phyloP scores from a whole-genome alignment of 331 rosid genomes.

The Erythrophleum ivorense region DNA sequence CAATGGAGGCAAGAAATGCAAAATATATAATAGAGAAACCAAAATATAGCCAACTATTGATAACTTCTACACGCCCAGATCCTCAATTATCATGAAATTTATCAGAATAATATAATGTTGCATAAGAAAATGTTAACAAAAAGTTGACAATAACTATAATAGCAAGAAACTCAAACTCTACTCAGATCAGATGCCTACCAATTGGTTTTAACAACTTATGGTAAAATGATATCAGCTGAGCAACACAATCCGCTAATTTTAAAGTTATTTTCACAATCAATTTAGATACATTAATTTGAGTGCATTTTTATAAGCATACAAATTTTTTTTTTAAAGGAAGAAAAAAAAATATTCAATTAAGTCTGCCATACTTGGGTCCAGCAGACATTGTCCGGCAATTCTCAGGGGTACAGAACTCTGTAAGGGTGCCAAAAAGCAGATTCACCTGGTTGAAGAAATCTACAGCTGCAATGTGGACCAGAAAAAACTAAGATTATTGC shows the following conservation, averaged over 20 bases:
- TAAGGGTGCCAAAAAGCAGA: slow-evolving; percentile 95
- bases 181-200: slow-evolving; percentile 1
- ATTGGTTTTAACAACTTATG: slow-evolving; percentile 14
- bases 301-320: slow-evolving; percentile 20
- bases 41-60: background rate
- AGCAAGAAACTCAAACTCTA: slow-evolving; percentile 9
- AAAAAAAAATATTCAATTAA: slow-evolving; percentile 27
- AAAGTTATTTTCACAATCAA: slow-evolving; percentile 20
- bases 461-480: slow-evolving; percentile 71
- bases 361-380: slow-evolving; percentile 90
- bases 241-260: slow-evolving; percentile 13
- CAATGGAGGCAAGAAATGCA: background rate
- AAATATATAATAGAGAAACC: background rate
- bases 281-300: slow-evolving; percentile 7
- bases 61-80: slow-evolving; percentile 15
- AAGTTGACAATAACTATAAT: background rate
- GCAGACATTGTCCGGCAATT: slow-evolving; percentile 99
- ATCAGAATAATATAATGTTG: slow-evolving; percentile 9
- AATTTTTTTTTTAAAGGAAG: slow-evolving; percentile 4
- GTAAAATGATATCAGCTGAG: slow-evolving; percentile 11
- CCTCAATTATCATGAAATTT: slow-evolving; percentile 3
- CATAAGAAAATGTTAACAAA: background rate
- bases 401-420: slow-evolving; percentile 96
- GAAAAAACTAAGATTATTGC: slow-evolving; percentile 32
- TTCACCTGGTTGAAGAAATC: slow-evolving; percentile 99